Evolutionary conservation across 305 asterid species (phyloP).

Genomic region (Ruellia speciosa): DNA sequence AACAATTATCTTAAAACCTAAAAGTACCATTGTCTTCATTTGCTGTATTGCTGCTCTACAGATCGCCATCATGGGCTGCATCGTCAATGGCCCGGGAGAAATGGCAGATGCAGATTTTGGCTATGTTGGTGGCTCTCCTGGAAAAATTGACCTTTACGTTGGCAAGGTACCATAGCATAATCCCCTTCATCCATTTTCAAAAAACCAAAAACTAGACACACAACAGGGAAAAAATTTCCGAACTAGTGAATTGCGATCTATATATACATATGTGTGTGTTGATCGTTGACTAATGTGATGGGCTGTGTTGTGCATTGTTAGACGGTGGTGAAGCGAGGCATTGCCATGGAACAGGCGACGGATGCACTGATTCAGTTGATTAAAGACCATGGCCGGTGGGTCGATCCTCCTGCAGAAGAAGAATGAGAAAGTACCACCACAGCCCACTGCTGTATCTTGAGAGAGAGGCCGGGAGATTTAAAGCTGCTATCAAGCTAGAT

Average conservation of each 20-base stretch:
- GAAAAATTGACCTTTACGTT: slow-evolving; percentile 94
- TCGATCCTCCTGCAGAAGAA: slow-evolving; percentile 59
- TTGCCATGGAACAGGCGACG: slow-evolving; percentile 78
- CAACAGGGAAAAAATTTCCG: no score
- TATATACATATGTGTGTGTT: no score
- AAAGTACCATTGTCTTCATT: neutral
- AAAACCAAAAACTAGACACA: no score
- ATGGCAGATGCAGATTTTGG: slow-evolving; percentile 99
- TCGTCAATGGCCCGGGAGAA: slow-evolving; percentile 98
- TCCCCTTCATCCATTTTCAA: no score
- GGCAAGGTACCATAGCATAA: slow-evolving; percentile 56
- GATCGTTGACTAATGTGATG: no score
- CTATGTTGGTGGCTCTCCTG: slow-evolving; percentile 98
- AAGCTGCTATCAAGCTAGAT: no score
- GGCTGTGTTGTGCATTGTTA: slow-evolving; percentile 25
- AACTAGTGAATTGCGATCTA: no score
- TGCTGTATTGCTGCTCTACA: slow-evolving; percentile 20
- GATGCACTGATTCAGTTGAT: slow-evolving; percentile 83
- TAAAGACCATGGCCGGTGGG: slow-evolving; percentile 91
- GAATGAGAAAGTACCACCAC: neutral
- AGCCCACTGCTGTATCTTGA: no score
- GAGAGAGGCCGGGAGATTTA: no score
- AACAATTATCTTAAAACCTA: neutral
- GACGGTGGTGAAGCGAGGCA: slow-evolving; percentile 70
- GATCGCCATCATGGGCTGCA: slow-evolving; percentile 99